A percentile compares a stretch with the other conserved stretches of the same genome.
Evolutionary conservation across 306 rosid genomes (phyloP).

Genomic region (Potentilla sterilis): DNA sequence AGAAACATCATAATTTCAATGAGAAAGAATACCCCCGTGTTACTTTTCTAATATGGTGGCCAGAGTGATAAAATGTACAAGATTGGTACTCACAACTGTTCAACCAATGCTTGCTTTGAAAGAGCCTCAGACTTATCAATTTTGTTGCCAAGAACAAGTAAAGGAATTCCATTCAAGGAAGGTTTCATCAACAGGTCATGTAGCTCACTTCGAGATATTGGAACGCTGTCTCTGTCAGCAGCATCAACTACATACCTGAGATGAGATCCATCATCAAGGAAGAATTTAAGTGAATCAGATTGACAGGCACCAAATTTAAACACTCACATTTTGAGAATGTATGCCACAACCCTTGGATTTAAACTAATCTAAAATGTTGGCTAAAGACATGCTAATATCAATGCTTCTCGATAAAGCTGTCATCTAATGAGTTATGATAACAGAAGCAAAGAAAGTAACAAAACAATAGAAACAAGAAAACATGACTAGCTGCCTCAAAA

Average conservation of each 20-base stretch:
- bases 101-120: conserved; percentile 82
- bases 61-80: conserved; percentile 4
- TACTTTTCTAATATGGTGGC: not conserved
- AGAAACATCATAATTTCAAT: conserved; percentile 8
- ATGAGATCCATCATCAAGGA: conserved; percentile 29
- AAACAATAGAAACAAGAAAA: not conserved
- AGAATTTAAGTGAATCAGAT: conserved; percentile 4
- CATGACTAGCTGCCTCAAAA: not conserved
- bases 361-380: not conserved
- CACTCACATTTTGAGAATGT: not conserved
- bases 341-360: not conserved
- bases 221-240: conserved; percentile 90
- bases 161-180: conserved; percentile 67
- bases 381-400: not conserved
- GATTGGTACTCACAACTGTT: conserved; percentile 69
- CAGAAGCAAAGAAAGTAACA: not conserved
- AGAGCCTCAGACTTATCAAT: conserved; percentile 94
- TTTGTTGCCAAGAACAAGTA: conserved; percentile 90
- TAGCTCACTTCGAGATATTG: conserved; percentile 79
- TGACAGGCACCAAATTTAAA: conserved; percentile 7
- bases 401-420: not conserved
- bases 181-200: conserved; percentile 79
- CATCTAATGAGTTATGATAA: not conserved
- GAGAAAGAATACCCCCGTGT: not conserved
- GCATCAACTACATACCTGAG: conserved; percentile 86